Base-by-base conservation (phyloP, 1,284 basidiomycete genomes). In the Ceratobasidium sp. region DNA sequence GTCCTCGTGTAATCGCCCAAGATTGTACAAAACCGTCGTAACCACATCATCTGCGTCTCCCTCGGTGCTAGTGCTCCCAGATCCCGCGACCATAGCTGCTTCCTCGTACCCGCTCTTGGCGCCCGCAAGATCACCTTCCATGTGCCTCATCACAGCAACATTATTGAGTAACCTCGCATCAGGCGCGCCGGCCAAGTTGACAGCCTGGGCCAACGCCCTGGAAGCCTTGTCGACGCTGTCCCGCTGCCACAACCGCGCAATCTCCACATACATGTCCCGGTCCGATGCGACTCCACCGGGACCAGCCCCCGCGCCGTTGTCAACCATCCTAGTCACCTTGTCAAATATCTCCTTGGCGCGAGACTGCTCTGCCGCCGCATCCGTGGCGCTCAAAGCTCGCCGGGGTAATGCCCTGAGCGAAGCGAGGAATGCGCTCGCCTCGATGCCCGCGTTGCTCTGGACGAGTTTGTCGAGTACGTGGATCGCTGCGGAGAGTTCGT, bases 351-450 rank as follows among this genome's bases (percentile, higher is more conserved):
- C 92, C 34, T 94, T 90, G 0, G 96, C 95, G 64, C 89, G 90
- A 2, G 85, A 81, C 76, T 90, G 90, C 81, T 97, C 96, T 73
- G 90, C 88, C 0, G 88, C 86, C 62, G 91, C 84, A 78, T 97
- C 95, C 7, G 90, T 86, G 64, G 88, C 88, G 0, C 92, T 92
- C 62, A 96, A 88, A 74, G 93, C 95, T 0, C 91, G 91, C 67
- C 93, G 90, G 7, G 92, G 90, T 81, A 91, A 90, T 0, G 93
- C 91, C 52, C 95, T 90, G 8, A 98, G 88, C 0, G 95, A 94
- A 1, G 96, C 96, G 57, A 98, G 90, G 83, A 96, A 91, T n/a
- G 93, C 92, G 13, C 90, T 91, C 1, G 95, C 95, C 85, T 97
- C 95, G 11, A 93, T 76, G 15, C 70, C 65, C 8, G 76, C 70